phyloP scores from a whole-genome alignment of 768 basidiomycete species.

The Russula foetens region DNA sequence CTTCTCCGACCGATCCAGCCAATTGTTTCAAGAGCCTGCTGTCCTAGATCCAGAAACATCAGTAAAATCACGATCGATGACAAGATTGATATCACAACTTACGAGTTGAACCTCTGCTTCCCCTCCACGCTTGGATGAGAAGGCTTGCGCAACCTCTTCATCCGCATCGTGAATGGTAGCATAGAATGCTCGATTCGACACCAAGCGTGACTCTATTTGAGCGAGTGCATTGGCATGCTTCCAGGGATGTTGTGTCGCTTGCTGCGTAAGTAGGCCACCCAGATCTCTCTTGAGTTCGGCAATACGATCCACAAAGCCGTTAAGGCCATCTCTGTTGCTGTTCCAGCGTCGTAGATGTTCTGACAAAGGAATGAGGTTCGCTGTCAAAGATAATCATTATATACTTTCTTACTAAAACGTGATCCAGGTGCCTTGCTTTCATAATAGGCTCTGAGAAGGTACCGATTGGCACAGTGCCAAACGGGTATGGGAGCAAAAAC shows the following conservation, averaged over 20 bases:
- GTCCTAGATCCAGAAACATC: background rate
- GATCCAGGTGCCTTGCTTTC: background rate
- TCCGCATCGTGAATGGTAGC: background rate
- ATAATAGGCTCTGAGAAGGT: constrained; percentile 1
- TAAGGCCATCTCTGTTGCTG: background rate
- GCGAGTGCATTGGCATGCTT: background rate
- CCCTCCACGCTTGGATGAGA: constrained; percentile 2
- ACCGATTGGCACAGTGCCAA: background rate
- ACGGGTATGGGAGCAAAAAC: background rate
- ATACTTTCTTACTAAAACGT: background rate
- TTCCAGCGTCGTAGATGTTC: constrained; percentile 5
- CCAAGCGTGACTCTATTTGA: background rate
- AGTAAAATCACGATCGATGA: background rate
- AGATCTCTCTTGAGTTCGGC: background rate
- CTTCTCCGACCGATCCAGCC: background rate
- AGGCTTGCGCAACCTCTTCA: background rate
- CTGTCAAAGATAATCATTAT: background rate
- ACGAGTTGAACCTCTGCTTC: background rate
- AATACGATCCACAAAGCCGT: background rate
- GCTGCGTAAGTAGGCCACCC: constrained; percentile 2
- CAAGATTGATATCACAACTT: background rate
- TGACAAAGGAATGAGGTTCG: background rate
- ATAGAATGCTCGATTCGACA: background rate
- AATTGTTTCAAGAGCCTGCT: background rate
- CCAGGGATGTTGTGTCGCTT: background rate